A percentile compares a stretch with the other conserved stretches of the same genome.
Conservation (phyloP, 2,329 filamentous ascomycete genomes). For the Talaromyces amestolkiae region DNA sequence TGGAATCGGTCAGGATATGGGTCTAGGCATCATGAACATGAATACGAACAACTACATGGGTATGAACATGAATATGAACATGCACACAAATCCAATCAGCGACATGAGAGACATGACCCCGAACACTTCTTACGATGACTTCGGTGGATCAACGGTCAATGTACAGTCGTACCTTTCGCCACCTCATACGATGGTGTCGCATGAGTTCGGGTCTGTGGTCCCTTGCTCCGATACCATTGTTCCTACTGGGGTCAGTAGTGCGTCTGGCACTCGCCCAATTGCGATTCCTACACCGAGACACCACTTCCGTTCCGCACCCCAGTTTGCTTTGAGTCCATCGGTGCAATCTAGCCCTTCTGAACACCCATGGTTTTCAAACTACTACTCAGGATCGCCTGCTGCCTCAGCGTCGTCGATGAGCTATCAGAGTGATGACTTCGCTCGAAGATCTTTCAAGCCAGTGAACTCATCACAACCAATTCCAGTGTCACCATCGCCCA, state of each 20-base stretch:
- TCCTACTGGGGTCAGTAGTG: neutral
- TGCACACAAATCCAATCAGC: neutral
- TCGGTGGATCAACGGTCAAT: neutral
- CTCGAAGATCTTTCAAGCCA: neutral
- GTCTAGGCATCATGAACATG: neutral
- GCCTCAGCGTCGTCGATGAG: neutral
- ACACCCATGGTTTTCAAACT: neutral
- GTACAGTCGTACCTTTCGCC: neutral
- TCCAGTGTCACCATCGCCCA: neutral
- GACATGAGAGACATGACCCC: neutral
- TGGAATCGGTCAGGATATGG: neutral
- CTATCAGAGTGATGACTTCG: neutral
- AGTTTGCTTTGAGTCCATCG: neutral
- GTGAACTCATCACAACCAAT: neutral
- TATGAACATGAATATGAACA: neutral
- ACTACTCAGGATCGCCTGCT: constrained; percentile 1
- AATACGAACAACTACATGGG: neutral
- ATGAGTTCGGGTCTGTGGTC: neutral
- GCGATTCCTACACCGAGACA: neutral
- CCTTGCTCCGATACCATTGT: neutral
- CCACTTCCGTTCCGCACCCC: neutral
- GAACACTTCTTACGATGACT: neutral
- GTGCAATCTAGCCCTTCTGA: constrained; percentile 2
- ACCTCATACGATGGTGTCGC: neutral
- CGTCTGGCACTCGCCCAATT: neutral